Conservation (phyloP, 768 basidiomycete genomes). For the Boletellus ananas region DNA sequence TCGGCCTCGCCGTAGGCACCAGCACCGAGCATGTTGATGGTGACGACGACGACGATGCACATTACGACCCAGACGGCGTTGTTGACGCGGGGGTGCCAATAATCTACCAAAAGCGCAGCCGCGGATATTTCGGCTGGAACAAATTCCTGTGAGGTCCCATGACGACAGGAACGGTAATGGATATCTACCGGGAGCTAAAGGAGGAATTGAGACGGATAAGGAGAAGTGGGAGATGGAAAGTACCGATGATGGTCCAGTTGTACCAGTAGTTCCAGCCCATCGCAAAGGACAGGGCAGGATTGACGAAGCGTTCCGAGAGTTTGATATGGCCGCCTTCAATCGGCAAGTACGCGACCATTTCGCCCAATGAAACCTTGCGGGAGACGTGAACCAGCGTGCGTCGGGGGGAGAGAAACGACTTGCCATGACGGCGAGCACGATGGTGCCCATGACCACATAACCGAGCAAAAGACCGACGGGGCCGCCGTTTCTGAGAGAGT, state of each 20-base stretch:
- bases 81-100: constrained; percentile 56
- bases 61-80: constrained; percentile 80
- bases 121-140: constrained; percentile 31
- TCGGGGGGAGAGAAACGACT: constrained; percentile 4
- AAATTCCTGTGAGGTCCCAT: constrained; percentile 1
- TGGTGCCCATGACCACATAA: constrained; percentile 58
- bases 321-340: constrained; percentile 79
- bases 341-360: constrained; percentile 68
- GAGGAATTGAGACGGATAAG: neutral
- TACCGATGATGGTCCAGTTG: constrained; percentile 29
- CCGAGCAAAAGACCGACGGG: constrained; percentile 75
- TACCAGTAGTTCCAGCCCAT: constrained; percentile 58
- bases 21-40: constrained; percentile 73
- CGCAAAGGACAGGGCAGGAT: constrained; percentile 61
- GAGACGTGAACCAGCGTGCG: neutral
- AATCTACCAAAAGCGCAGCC: constrained; percentile 72
- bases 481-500: constrained; percentile 51
- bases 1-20: constrained; percentile 82
- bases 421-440: constrained; percentile 74
- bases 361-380: constrained; percentile 54
- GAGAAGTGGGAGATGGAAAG: neutral
- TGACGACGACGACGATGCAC: constrained; percentile 68
- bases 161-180: neutral
- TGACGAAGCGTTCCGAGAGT: constrained; percentile 77
- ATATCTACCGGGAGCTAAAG: constrained; percentile 25